Evolutionary conservation across 2,329 filamentous ascomycete species (phyloP), one percentile per base, ranked within the genome.

Genomic region (Microdochium nivale): DNA sequence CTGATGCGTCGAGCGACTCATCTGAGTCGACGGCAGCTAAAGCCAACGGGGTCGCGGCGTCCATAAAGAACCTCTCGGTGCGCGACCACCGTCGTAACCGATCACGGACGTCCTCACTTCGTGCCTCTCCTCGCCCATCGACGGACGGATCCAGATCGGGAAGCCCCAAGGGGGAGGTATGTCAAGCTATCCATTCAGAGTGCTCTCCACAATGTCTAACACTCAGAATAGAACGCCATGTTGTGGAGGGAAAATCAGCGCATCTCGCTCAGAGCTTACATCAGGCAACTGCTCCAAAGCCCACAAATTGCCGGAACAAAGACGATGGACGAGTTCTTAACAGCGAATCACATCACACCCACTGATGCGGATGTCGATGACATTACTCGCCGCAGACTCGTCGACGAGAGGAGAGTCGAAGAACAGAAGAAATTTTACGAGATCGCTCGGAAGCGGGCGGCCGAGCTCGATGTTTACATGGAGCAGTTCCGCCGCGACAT

Each of bases 391-490:
- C 80, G 94, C 50, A 95, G 91, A 67, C 78, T 81, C 13, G 84
- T 96, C 68, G 94, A 99, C 61, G 85, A 88, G 65, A 88, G 87
- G 67, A 84, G 94, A 46, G 80, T 97, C 50, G 88, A 95, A 62
- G 94, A 99, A 68, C 94, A 99, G 66, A 87, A 84, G 65, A 82
- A 84, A 57, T 99, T 99, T 66, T 99, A 96, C 67, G 92, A 99
- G 65, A 91, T 99, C 64, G 94, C 94, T 9, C 79, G 90, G 58
- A 85, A 90, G 67, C 83, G 94, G 57, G 94, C 94, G 1, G 87
- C 88, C 4, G 94, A 97, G 63, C 77, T 99, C 49, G 94, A 99
- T 68, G 88, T 95, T 24, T 96, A 97, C 66, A 99, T 99, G 94
- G 94, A 99, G 70, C 71, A 95, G 84, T 86, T 86, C 65, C 81